Base-by-base conservation (phyloP, 768 basidiomycete genomes). In the Lactifluus rugatus region DNA sequence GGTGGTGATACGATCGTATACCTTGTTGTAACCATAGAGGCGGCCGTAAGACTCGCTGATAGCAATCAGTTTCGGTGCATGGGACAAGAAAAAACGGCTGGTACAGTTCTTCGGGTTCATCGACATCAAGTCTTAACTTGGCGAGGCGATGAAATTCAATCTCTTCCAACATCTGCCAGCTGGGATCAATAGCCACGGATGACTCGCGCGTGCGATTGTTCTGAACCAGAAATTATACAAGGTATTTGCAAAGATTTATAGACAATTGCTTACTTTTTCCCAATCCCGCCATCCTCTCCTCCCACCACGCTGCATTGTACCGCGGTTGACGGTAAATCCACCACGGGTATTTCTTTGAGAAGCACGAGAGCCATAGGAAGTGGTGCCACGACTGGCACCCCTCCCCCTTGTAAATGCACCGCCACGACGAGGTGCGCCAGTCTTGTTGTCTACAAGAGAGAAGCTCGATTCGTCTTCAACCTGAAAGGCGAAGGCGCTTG, bases 381-480 rank as follows among this genome's bases (percentile, higher is more conserved):
- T 60, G 37, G 62, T 55, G 1, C 73, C 76, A 16, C 76, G 69
- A 14, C 65, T 65, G 44, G 69, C 53, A 2, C 74, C 71, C 65
- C 78, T 70, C 36, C 83, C 81, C 61, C 85, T 76, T 13, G 77
- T 65, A 61, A 87, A 85, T 7, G 73, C 72, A 34, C 80, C 78
- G n/a, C 89, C 88, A 46, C 87, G 80, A 64, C 89, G 82, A 34
- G 83, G 78, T 46, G 83, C 75, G 41, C 81, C 75, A 46, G 82
- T 68, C 73, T 91, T 94, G 70, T 85, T 92, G 68, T 97, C 94
- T 48, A 99, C 96, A 50, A 99, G 78, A 21, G 92, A 94, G 79
- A 99, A 99, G 49, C 85, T 87, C 6, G 92, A 87, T 73, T 99
- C 96, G 68, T 99, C 96, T 72, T 98, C 96, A 57, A 89, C 94